Evolutionary conservation across 176 grass and related monocot species (phyloP).

Genomic region (Metroxylon sagu): DNA sequence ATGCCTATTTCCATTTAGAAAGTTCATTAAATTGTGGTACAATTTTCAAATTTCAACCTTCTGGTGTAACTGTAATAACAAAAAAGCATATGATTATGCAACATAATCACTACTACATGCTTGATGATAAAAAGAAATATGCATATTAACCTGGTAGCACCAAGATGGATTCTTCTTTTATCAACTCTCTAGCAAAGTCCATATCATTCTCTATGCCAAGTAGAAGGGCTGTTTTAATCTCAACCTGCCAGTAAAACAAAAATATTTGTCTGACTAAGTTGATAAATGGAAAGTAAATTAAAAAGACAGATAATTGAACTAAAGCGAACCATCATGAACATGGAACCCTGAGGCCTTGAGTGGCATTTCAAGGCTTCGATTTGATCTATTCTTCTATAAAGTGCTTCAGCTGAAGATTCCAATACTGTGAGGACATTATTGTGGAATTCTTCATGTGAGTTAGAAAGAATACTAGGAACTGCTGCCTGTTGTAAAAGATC

Average conservation of each 20-base stretch:
- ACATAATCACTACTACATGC: too few relatives aligned
- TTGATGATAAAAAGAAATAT: too few relatives aligned
- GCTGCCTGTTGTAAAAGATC: constrained; percentile 38
- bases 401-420: constrained; percentile 45
- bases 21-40: too few relatives aligned
- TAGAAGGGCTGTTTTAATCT: constrained; percentile 58
- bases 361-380: constrained; percentile 59
- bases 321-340: constrained; percentile 81
- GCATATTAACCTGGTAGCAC: constrained; percentile 47
- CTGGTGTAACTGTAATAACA: too few relatives aligned
- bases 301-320: neutral
- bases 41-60: too few relatives aligned
- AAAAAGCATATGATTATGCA: too few relatives aligned
- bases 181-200: constrained; percentile 65
- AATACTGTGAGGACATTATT: constrained; percentile 38
- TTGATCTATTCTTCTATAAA: constrained; percentile 50
- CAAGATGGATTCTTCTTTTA: constrained; percentile 87
- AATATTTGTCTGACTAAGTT: too few relatives aligned
- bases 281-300: too few relatives aligned
- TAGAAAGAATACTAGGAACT: constrained; percentile 51
- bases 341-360: constrained; percentile 68
- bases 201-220: constrained; percentile 56
- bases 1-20: too few relatives aligned
- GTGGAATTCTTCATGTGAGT: constrained; percentile 58
- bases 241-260: constrained; percentile 35